Evolutionary conservation across 345 rosid genomes (phyloP), one percentile per base, ranked within the genome.

Genomic region (Camelina laxa): DNA sequence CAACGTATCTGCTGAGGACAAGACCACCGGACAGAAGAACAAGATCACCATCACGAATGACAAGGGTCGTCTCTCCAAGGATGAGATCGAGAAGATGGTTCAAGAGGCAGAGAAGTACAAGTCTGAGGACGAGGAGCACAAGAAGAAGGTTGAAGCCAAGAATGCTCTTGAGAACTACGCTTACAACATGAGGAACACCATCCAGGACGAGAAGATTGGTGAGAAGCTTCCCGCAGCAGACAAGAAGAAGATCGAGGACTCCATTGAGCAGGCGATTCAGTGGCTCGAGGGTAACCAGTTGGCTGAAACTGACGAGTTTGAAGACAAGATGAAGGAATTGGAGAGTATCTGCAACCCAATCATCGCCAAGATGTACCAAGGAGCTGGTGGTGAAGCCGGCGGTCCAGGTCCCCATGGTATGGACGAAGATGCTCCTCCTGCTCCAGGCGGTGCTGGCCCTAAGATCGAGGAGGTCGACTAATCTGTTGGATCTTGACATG

Each of bases 21-120:
- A 80, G 41, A 85, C 87, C 9, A 82, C 88, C 0, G 84, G 87
- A 2, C 83, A 81, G 21, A 85, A 85, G 88, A 85, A 87, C 71
- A 83, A 85, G 81, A 85, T 87, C 16, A 85, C 87, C 1, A 85
- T 85, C 30, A 85, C 85, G 0, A 84, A 81, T 3, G 84, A 81
- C 80, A 86, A 86, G 55, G 89, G 87, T 19, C 80, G 85, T n/a
- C 60, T 84, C 0, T 82, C 88, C 1, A 84, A 86, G 72, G 86
- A 86, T 1, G 86, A 83, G 62, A 83, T 81, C 20, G 83, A 86
- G 68, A 84, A 84, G 82, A 85, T 83, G 88, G 85, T 85, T 0
- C 81, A 83, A 54, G 87, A 87, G 15, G 88, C 87, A 0, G 85
- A 86, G 80, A 82, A 82, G 53, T 84, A 82, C 81, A 82, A 84